Percentiles rank a stretch among this genome's conserved stretches.
Evolutionary conservation across 768 basidiomycete species (phyloP).

Genomic region (Tylopilus rubrobrunneus): DNA sequence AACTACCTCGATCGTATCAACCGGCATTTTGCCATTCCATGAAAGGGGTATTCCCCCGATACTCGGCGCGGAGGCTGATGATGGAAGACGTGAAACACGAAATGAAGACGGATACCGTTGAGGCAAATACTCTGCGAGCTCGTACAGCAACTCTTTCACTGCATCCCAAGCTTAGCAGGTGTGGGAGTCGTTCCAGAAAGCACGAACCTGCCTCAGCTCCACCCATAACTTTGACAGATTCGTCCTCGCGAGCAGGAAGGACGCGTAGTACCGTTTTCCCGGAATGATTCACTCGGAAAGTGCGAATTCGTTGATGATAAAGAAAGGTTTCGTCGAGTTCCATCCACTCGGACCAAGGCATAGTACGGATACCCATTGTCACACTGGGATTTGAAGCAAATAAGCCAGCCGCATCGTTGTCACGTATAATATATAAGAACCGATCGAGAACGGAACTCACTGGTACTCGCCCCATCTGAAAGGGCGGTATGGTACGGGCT

Average conservation of each 20-base stretch:
- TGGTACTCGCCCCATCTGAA: constrained; percentile 66
- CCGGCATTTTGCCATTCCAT: constrained; percentile 42
- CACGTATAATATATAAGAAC: not conserved
- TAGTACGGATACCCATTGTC: constrained; percentile 69
- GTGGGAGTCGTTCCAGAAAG: not conserved
- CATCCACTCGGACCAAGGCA: constrained; percentile 75
- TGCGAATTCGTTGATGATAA: constrained; percentile 54
- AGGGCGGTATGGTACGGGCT: constrained; percentile 66
- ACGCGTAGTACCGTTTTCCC: constrained; percentile 48
- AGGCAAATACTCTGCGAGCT: constrained; percentile 67
- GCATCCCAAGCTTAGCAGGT: not conserved
- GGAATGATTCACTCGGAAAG: constrained; percentile 49
- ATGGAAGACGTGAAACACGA: constrained; percentile 40
- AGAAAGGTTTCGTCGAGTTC: constrained; percentile 64
- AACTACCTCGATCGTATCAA: constrained; percentile 52
- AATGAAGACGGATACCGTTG: constrained; percentile 61
- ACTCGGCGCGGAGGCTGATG: constrained; percentile 9
- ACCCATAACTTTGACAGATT: constrained; percentile 32
- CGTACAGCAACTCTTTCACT: constrained; percentile 68
- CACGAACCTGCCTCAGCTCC: constrained; percentile 30
- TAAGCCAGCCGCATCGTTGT: not conserved
- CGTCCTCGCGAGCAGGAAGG: constrained; percentile 41
- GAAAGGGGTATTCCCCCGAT: constrained; percentile 30
- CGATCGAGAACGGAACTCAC: constrained; percentile 37
- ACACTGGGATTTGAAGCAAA: constrained; percentile 44